Evolutionary conservation across 768 basidiomycete genomes (phyloP).

Genomic region (Sistotremastrum niveocremeum): DNA sequence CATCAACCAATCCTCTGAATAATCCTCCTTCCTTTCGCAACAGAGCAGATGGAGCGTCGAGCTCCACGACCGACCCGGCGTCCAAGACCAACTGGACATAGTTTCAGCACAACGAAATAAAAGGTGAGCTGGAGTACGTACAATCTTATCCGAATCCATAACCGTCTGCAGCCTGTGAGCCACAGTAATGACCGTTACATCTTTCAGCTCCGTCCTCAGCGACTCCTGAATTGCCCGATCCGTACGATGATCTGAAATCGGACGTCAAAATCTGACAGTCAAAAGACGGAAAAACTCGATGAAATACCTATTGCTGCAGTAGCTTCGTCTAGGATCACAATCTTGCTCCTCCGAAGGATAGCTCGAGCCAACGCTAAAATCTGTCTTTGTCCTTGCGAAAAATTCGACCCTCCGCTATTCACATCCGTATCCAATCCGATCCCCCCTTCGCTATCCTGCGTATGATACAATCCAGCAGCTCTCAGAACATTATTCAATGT

Average conservation of each 20-base stretch:
- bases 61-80: slow-evolving; percentile 42
- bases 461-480: slow-evolving; percentile 9
- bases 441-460: slow-evolving; percentile 7
- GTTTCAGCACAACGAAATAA: neutral
- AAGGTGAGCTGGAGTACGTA: neutral
- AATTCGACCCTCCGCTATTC: slow-evolving; percentile 21
- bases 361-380: slow-evolving; percentile 28
- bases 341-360: slow-evolving; percentile 11
- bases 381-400: slow-evolving; percentile 35
- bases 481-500: slow-evolving; percentile 17
- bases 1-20: slow-evolving; percentile 12
- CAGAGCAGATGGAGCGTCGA: slow-evolving; percentile 31
- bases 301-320: slow-evolving; percentile 28
- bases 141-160: slow-evolving; percentile 24
- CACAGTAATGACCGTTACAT: slow-evolving; percentile 25
- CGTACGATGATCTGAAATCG: slow-evolving; percentile 20
- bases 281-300: slow-evolving; percentile 14
- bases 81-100: slow-evolving; percentile 35
- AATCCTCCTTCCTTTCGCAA: slow-evolving; percentile 15
- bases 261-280: slow-evolving; percentile 22
- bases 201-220: slow-evolving; percentile 18
- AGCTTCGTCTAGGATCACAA: slow-evolving; percentile 16
- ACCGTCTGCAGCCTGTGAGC: slow-evolving; percentile 23
- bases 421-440: slow-evolving; percentile 33
- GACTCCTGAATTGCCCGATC: slow-evolving; percentile 26